phyloP scores from a whole-genome alignment of 2,329 filamentous ascomycete species.

The Plectosphaerella sp. region DNA sequence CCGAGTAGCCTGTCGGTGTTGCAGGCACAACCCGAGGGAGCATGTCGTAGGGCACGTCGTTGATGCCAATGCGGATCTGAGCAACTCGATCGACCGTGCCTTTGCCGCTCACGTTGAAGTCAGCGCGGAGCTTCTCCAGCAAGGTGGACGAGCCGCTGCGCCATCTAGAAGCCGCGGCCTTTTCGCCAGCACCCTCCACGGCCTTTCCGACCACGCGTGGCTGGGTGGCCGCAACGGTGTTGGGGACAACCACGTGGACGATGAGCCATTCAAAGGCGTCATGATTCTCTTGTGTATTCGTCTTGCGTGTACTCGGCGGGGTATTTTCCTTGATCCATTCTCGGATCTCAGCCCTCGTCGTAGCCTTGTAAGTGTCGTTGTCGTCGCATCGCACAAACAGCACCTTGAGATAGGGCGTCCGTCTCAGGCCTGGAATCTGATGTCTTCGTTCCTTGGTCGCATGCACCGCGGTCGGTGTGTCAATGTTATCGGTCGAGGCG shows the following conservation, averaged over 20 bases:
- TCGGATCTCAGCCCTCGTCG: slow-evolving; percentile 70
- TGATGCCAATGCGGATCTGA: slow-evolving; percentile 75
- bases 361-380: slow-evolving; percentile 85
- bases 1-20: slow-evolving; percentile 59
- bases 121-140: slow-evolving; percentile 81
- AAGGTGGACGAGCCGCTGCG: slow-evolving; percentile 75
- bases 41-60: slow-evolving; percentile 62
- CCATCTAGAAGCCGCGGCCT: slow-evolving; percentile 67
- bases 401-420: slow-evolving; percentile 90
- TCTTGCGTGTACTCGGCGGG: slow-evolving; percentile 49
- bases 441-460: slow-evolving; percentile 65
- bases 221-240: slow-evolving; percentile 75
- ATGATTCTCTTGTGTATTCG: slow-evolving; percentile 79
- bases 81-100: slow-evolving; percentile 70
- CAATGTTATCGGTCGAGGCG: slow-evolving; percentile 31
- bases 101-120: slow-evolving; percentile 81
- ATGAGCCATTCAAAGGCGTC: slow-evolving; percentile 97
- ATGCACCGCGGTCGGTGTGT: slow-evolving; percentile 18
- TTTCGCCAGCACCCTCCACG: slow-evolving; percentile 58
- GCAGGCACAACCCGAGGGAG: slow-evolving; percentile 60
- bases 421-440: slow-evolving; percentile 89
- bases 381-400: slow-evolving; percentile 91
- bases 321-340: slow-evolving; percentile 88
- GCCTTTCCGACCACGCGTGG: slow-evolving; percentile 57
- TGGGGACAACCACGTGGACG: slow-evolving; percentile 85